Base-by-base conservation (phyloP, 768 basidiomycete genomes). In the Agrocybe pediades region DNA sequence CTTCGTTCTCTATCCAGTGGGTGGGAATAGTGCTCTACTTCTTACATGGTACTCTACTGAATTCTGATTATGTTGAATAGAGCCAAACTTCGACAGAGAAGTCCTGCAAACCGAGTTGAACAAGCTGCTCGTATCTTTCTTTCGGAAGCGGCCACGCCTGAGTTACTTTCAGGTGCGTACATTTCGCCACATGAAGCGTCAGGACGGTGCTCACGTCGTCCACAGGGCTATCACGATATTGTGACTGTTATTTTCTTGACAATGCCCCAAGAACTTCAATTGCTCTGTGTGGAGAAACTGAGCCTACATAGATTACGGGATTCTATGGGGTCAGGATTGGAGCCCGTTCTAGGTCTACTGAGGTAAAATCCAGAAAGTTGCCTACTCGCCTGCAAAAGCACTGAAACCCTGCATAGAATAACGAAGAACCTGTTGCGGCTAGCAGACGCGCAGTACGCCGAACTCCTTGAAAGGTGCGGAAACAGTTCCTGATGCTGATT, bases 1-100 rank as follows among this genome's bases (percentile, higher is more conserved):
- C 59, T 98, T 98, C 63, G 91, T 97, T 51, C 75, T 94, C 56
- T 98, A 96, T 71, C 91, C 95, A 65, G 86, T 84, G 80, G 90
- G 93, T 90, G 77, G 62, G 64, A 51, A 55, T 46, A 16, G 26
- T 39, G 39, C 13, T 13, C 13, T 36, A 4, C 11, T 36, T 36
- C n/a, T 13, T 29, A 26, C 40, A 19, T 19, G 1, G 27, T 27
- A 9, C 13, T 16, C 3, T 8, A 71, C 79, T 53, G 17, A 29
- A 7, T 41, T 42, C 26, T 49, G 40, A 23, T 39, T 41, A 41
- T 62, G 53, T 17, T 17, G 43, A 21, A 21, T 46, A 65, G 66
- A 62, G 46, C 51, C 52, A 51, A 60, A 59, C 42, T 47, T 56
- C 40, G 71, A 81, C 47, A 78, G 76, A 51, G 85, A 85, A 49